Evolutionary conservation across 768 basidiomycete genomes (phyloP).

Genomic region (Boletus reticulatus): DNA sequence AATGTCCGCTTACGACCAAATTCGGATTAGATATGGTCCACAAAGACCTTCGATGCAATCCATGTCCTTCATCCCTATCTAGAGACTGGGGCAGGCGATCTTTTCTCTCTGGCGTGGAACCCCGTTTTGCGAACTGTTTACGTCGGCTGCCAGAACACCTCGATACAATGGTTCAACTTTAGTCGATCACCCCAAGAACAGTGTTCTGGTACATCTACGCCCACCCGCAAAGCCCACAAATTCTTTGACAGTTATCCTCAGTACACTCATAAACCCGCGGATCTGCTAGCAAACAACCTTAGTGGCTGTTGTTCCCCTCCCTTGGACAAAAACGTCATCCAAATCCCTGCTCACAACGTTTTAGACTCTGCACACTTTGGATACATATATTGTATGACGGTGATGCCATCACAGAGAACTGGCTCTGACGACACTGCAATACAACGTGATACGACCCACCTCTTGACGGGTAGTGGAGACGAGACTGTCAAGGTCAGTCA

Average conservation of each 20-base stretch:
- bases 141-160: constrained; percentile 91
- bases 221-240: constrained; percentile 64
- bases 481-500: constrained; percentile 75
- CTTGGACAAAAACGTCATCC: constrained; percentile 36
- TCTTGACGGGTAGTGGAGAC: constrained; percentile 89
- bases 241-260: constrained; percentile 92
- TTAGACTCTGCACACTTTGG: constrained; percentile 92
- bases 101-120: constrained; percentile 84
- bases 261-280: constrained; percentile 64
- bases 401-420: constrained; percentile 40
- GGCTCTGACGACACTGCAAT: constrained; percentile 33
- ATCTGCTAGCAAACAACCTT: constrained; percentile 62
- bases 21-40: constrained; percentile 72
- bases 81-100: constrained; percentile 80
- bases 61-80: constrained; percentile 76
- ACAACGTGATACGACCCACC: constrained; percentile 34
- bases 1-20: constrained; percentile 3
- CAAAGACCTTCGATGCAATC: constrained; percentile 58
- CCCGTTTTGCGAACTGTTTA: constrained; percentile 67
- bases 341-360: constrained; percentile 67
- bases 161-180: constrained; percentile 86
- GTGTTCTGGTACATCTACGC: constrained; percentile 35
- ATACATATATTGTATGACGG: constrained; percentile 84
- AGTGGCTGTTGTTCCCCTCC: constrained; percentile 24
- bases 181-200: constrained; percentile 9